These are phyloP conservation scores for Neophaeococcomyces mojaviensis DNA, from an alignment of 2,329 filamentous ascomycete species.

Conservation along the genomic window DNA sequence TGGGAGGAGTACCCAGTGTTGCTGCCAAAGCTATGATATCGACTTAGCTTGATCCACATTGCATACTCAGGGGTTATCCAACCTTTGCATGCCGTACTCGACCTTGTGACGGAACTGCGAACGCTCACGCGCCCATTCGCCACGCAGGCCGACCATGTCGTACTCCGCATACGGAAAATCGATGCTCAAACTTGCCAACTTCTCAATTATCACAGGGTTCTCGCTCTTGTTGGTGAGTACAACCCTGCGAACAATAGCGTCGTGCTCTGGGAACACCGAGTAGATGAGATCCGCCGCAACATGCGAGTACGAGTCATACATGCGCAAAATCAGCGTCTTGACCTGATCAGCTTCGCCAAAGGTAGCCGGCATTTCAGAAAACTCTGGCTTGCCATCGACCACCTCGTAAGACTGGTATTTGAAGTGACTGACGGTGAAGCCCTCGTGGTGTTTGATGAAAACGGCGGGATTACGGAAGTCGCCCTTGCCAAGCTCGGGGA, in stretches of 20 bases:
- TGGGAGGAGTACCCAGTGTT: conserved; percentile 56
- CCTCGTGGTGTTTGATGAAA: conserved; percentile 51
- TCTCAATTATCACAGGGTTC: conserved; percentile 46
- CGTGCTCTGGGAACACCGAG: conserved; percentile 55
- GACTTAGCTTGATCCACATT: too few relatives aligned
- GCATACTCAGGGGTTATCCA: too few relatives aligned
- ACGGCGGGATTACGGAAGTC: conserved; percentile 57
- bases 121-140: conserved; percentile 57
- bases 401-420: conserved; percentile 52
- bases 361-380: conserved; percentile 52
- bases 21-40: too few relatives aligned
- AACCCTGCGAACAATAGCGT: conserved; percentile 56
- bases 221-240: conserved; percentile 53
- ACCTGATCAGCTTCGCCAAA: conserved; percentile 51
- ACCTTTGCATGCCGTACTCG: too few relatives aligned
- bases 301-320: conserved; percentile 53
- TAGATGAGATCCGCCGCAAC: conserved; percentile 54
- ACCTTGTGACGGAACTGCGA: conserved; percentile 48
- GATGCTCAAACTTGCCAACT: conserved; percentile 54
- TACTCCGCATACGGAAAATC: conserved; percentile 55
- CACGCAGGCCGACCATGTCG: conserved; percentile 55
- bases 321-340: conserved; percentile 49
- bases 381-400: conserved; percentile 47
- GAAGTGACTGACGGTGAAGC: conserved; percentile 53
- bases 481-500: conserved; percentile 56